Conservation (phyloP, 192 early-diverging fungal species). For the Dissophora globulifera region DNA sequence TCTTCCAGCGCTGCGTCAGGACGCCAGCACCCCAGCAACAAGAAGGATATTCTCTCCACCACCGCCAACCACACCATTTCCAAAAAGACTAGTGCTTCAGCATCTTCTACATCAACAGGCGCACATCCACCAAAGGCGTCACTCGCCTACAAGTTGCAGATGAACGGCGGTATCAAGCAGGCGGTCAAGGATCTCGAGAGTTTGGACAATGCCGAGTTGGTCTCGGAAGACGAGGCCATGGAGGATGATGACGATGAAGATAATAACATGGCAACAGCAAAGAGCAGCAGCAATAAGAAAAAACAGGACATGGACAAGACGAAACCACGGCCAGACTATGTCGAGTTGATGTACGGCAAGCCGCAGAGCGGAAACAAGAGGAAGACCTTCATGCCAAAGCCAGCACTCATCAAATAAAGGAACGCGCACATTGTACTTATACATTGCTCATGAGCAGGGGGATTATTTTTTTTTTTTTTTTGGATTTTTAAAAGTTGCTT, state of each 20-base stretch:
- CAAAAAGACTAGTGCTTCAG: conserved; percentile 32
- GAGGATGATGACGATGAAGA: conserved; percentile 1
- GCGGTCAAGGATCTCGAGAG: conserved; percentile 36
- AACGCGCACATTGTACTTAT: no score
- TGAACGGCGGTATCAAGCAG: conserved; percentile 45
- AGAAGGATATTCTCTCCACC: conserved; percentile 42
- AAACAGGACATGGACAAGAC: conserved; percentile 40
- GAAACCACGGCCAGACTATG: conserved; percentile 41
- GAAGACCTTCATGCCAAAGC: conserved; percentile 49
- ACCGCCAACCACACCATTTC: conserved; percentile 46
- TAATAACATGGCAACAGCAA: no score
- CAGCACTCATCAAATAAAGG: conserved; percentile 47
- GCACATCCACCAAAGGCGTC: conserved; percentile 46
- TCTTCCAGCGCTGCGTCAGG: not conserved
- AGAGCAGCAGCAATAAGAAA: conserved; percentile 11
- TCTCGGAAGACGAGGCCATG: conserved; percentile 42
- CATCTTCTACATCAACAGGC: not conserved
- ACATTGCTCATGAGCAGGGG: no score
- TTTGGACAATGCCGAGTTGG: conserved; percentile 18
- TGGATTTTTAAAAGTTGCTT: no score
- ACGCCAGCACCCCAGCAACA: not conserved
- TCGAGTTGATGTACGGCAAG: conserved; percentile 53
- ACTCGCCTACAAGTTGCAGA: conserved; percentile 51
- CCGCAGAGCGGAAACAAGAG: conserved; percentile 35
- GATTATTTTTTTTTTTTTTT: no score